Conservation (phyloP, 176 grass and related monocot species). For the Musa acuminata region DNA sequence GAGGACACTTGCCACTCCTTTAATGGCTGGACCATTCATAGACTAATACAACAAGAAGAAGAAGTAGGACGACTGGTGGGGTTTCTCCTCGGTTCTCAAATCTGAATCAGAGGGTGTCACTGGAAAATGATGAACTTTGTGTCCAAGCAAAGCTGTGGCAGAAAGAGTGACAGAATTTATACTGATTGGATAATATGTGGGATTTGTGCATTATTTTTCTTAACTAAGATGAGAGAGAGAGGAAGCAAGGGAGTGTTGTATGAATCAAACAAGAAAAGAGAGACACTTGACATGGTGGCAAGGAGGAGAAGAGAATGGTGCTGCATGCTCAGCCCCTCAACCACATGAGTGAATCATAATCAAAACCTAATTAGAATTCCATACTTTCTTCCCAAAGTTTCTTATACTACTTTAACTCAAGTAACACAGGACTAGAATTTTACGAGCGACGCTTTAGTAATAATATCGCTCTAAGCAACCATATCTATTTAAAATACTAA, state of each 20-base stretch:
- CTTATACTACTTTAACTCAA: too few relatives aligned
- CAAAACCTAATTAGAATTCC: too few relatives aligned
- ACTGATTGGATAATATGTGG: neutral
- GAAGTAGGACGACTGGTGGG: neutral
- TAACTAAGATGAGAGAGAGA: neutral
- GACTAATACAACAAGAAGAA: neutral
- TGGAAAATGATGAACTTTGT: neutral
- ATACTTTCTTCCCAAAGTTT: too few relatives aligned
- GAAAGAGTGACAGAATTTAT: neutral
- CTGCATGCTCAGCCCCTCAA: too few relatives aligned
- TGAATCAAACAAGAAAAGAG: too few relatives aligned
- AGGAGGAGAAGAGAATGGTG: too few relatives aligned
- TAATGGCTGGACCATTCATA: neutral
- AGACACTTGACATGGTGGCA: too few relatives aligned
- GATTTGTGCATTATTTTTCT: neutral
- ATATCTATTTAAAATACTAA: too few relatives aligned
- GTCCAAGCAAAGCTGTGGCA: neutral
- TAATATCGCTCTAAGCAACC: too few relatives aligned
- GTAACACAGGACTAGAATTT: too few relatives aligned
- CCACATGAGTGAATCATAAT: too few relatives aligned
- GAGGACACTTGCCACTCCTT: neutral
- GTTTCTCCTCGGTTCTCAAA: neutral
- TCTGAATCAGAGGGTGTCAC: neutral
- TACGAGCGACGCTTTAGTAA: too few relatives aligned
- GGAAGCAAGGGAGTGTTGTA: neutral